Base-by-base conservation (phyloP, 2,329 filamentous ascomycete species). In the Ophiostoma novo-ulmi region DNA sequence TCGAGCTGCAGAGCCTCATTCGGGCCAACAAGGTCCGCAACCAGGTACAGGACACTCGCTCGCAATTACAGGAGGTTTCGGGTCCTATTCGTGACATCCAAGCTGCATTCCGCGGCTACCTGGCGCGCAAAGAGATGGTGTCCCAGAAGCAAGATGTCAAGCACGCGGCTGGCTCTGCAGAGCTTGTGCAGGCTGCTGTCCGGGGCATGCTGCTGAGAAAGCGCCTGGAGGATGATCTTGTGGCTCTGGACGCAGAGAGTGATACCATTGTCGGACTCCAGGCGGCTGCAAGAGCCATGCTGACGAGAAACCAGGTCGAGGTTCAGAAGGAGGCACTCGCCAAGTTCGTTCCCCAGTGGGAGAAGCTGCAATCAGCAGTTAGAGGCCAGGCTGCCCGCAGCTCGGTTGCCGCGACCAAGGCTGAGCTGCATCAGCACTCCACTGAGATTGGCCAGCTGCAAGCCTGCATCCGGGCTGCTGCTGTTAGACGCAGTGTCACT, bases 1-100 rank as follows among this genome's bases (percentile, higher is more conserved):
- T 95, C 72, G 88, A 89, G 76, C 82, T 99, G 14, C 95, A 99
- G 79, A 97, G 89, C 78, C 83, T 97, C 66, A 86, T 93, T 77
- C 85, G 91, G 76, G 91, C 89, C 31, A 85, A 85, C 72, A 91
- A 89, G 77, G 85, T 83, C 73, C 86, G 88, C 73, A 79, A 85
- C 74, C 82, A 88, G 81, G 82, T 89, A 80, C 82, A 81, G 76
- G 81, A 85, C 74, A 80, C 83, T 74, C 83, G 79, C 78, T 84
- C 83, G 77, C 85, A 90, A 76, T 85, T 93, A 76, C 83, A 84
- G 74, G 82, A 84, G 72, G 89, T 85, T 69, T 85, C 84, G 74
- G 87, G 87, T 70, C 87, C 89, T 68, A 85, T 93, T 70, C 83
- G 85, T 63, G 84, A 87, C 74, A 85, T 93, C 66, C 88, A 91